Evolutionary conservation across 108 stramenopile species (phyloP), one percentile per base, ranked within the genome.

Genomic region (Fistulifera solaris): DNA sequence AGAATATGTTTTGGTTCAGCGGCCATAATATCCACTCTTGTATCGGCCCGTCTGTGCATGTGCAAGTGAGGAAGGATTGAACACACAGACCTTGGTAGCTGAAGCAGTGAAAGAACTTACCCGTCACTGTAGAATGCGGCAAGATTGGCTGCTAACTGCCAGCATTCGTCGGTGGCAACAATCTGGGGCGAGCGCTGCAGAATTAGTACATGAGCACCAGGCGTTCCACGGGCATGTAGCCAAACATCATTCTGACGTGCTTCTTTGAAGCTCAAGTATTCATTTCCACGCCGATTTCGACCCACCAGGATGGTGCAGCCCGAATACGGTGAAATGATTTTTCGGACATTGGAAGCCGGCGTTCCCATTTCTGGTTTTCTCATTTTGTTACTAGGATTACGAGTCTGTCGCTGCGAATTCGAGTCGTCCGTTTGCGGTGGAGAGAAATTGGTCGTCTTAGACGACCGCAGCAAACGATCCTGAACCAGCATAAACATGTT

Each of bases 71-170:
- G n/a, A n/a, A n/a, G n/a, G n/a, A n/a, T n/a, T n/a, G n/a, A n/a
- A n/a, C n/a, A n/a, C n/a, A n/a, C n/a, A n/a, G n/a, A n/a, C n/a
- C n/a, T n/a, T n/a, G n/a, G n/a, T n/a, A n/a, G n/a, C n/a, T n/a
- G n/a, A n/a, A n/a, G n/a, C n/a, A n/a, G n/a, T n/a, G n/a, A n/a
- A n/a, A n/a, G 31, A 35, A 35, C 31, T 35, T 35, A 35, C 10
- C 76, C 67, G 61, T 93, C 85, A 48, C 73, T 76, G 58, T 93
- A 93, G 58, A 89, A 93, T 2, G 76, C 77, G 24, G 92, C 87
- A 19, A 93, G 52, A 62, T 93, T 64, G 17, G 92, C 87, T 41
- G 85, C 82, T 56, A 87, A 75, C 48, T 87, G 80, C 12, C 85
- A 57, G 52, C 81, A 80, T 27, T 73, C 87, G 19, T 78, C 72